Evolutionary conservation across 345 rosid species (phyloP), one percentile per base, ranked within the genome.

Genomic region (Populus ilicifolia): DNA sequence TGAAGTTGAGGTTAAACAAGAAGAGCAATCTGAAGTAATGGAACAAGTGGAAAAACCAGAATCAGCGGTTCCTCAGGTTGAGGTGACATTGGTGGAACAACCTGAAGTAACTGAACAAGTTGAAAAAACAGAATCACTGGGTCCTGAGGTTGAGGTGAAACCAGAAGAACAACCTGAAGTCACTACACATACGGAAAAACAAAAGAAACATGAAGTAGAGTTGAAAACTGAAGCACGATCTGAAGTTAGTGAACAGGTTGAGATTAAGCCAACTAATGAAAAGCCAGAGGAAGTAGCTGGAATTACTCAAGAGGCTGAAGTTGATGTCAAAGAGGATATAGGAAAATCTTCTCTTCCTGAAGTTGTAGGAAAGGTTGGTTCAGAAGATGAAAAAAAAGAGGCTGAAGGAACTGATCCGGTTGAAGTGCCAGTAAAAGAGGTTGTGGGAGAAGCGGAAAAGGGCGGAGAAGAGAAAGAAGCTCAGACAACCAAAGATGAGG

Each of bases 1-100:
- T 70, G 65, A 66, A 46, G 78, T 43, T 54, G 74, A 69, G 39
- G 38, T 69, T 16, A 68, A 76, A 27, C 65, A 48, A 54, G 71
- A 52, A 8, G 62, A 75, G 6, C 70, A 64, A 66, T 18, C 72
- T 21, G 71, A 18, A n/a, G 23, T 59, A 4, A 27, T 18, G 35
- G 46, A 78, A 71, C 27, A 17, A 11, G 54, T 25, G 21, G 74
- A 50, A 29, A 71, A 71, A 27, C 8, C 61, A 29, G 36, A 29
- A 54, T 0, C n/a, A 25, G 30, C 67, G 13, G 43, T 27, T 17
- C 35, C 72, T 33, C 48, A 75, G 35, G 48, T 21, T 5, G 78
- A 54, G 72, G 30, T 30, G 70, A 74, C 44, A 64, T 27, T 5
- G 1, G 38, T 9, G 18, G 61, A n/a, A 63, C 18, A 43, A 41